Conservation (phyloP, 2,329 filamentous ascomycete species). For the Alternaria metachromatica region DNA sequence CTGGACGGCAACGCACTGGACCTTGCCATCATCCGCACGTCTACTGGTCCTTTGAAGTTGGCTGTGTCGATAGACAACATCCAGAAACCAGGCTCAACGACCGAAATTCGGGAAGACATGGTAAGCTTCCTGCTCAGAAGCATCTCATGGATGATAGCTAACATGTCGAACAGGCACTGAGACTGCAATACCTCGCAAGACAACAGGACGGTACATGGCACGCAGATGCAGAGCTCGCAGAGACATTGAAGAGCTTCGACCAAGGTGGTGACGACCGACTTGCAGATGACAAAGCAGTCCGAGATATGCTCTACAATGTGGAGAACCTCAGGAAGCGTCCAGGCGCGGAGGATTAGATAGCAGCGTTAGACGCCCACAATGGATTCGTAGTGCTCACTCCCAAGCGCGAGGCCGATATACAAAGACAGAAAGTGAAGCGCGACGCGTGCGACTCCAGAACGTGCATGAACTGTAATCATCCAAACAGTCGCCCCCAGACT, state of each 20-base stretch:
- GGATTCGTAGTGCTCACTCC: neutral
- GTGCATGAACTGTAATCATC: conserved; percentile 22
- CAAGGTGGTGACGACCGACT: conserved; percentile 18
- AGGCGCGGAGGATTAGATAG: conserved; percentile 44
- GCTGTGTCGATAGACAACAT: conserved; percentile 63
- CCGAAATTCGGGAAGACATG: conserved; percentile 41
- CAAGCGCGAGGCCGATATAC: conserved; percentile 4
- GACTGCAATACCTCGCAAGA: conserved; percentile 36
- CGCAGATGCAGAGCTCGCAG: conserved; percentile 21
- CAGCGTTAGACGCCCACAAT: conserved; percentile 1
- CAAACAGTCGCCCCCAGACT: conserved; percentile 8
- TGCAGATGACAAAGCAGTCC: conserved; percentile 48
- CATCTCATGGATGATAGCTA: conserved; percentile 13
- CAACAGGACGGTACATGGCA: conserved; percentile 31
- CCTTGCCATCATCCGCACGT: conserved; percentile 44
- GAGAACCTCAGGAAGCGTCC: conserved; percentile 59
- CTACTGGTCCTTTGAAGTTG: conserved; percentile 15
- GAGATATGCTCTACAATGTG: conserved; percentile 55
- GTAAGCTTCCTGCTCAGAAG: conserved; percentile 29
- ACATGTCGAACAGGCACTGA: conserved; percentile 22
- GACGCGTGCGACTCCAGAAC: conserved; percentile 27
- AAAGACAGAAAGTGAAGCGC: conserved; percentile 18
- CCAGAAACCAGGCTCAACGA: conserved; percentile 59
- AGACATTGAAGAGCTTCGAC: conserved; percentile 26
- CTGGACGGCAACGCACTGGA: conserved; percentile 72